A percentile compares a stretch with the other conserved stretches of the same genome.
Evolutionary conservation across 345 rosid species (phyloP).

Genomic region (Sonneratia caseolaris): DNA sequence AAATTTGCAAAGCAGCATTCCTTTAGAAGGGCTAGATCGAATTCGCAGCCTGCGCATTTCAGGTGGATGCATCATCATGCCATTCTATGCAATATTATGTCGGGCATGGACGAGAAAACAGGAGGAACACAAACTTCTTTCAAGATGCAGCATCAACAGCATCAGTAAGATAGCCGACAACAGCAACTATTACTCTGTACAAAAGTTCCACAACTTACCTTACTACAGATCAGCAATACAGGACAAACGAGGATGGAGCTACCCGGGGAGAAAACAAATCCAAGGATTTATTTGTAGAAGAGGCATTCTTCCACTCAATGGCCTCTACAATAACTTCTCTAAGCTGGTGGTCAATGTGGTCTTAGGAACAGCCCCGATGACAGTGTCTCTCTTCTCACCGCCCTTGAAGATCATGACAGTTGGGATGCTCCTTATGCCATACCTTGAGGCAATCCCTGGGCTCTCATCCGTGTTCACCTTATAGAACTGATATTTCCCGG

Average conservation of each 20-base stretch:
- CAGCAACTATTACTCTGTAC: not conserved
- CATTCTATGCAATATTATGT: too few relatives aligned
- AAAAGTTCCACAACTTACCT: not conserved
- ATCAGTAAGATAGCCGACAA: too few relatives aligned
- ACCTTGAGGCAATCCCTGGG: conserved; percentile 28
- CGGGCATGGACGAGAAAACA: too few relatives aligned
- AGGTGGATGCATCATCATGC: too few relatives aligned
- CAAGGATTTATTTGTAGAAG: not conserved
- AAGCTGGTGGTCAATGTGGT: conserved; percentile 27
- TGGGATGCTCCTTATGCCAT: conserved; percentile 43
- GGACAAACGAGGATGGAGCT: not conserved
- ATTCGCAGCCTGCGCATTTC: too few relatives aligned
- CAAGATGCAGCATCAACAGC: too few relatives aligned
- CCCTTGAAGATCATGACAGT: conserved; percentile 37
- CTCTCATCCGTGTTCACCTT: conserved; percentile 39
- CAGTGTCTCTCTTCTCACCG: conserved; percentile 43
- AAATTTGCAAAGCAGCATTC: too few relatives aligned
- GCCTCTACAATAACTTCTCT: conserved; percentile 32
- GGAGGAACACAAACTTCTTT: too few relatives aligned
- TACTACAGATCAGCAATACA: not conserved
- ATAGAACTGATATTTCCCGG: conserved; percentile 37
- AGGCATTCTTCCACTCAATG: conserved; percentile 5
- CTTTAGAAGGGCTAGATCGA: too few relatives aligned
- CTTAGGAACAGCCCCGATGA: conserved; percentile 44
- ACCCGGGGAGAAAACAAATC: not conserved